phyloP scores from a whole-genome alignment of 2,329 filamentous ascomycete species.

The Pseudogymnoascus destructans region DNA sequence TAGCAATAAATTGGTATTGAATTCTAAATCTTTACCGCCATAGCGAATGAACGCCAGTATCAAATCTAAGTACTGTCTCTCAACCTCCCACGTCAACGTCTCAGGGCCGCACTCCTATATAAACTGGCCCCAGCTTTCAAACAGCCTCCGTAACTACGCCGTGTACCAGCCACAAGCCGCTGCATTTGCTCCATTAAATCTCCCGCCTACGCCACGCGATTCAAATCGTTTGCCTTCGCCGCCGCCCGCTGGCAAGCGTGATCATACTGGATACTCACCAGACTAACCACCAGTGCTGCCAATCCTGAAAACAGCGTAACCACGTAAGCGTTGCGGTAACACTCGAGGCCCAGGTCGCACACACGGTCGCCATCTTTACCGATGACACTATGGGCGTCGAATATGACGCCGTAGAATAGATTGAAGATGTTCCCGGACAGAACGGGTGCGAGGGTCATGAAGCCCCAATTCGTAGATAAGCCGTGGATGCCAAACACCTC shows the following conservation, averaged over 20 bases:
- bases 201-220: background rate
- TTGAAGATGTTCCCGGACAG: conserved; percentile 88
- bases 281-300: conserved; percentile 52
- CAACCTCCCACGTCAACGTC: background rate
- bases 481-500: conserved; percentile 86
- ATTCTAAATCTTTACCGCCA: background rate
- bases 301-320: conserved; percentile 63
- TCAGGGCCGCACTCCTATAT: background rate
- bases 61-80: background rate
- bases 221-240: background rate
- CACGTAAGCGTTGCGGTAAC: conserved; percentile 70
- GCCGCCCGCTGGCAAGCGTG: conserved; percentile 1
- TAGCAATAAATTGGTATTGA: background rate
- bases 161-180: background rate
- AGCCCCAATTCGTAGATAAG: conserved; percentile 89
- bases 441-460: conserved; percentile 82
- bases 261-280: conserved; percentile 46
- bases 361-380: conserved; percentile 55
- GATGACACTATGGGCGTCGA: conserved; percentile 64
- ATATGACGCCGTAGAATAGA: conserved; percentile 72
- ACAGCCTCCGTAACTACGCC: background rate
- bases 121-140: background rate
- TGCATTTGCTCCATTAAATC: background rate
- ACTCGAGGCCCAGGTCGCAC: conserved; percentile 65
- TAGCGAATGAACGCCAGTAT: background rate